Percentiles rank a stretch among this genome's conserved stretches.
phyloP scores from a whole-genome alignment of 2,329 filamentous ascomycete genomes.

The Orbilia quercus region DNA sequence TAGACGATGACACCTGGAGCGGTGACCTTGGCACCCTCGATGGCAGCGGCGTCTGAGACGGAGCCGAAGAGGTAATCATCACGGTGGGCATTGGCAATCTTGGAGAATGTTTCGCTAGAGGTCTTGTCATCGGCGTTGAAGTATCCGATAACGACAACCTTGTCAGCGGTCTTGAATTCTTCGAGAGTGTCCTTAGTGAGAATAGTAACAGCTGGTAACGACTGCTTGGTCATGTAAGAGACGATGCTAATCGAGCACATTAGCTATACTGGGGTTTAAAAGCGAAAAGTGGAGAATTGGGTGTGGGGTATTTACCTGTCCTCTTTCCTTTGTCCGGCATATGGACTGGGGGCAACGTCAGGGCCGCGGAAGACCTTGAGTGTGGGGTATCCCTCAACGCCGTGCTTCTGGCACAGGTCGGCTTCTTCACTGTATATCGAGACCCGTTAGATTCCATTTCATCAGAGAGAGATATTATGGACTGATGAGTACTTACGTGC shows the following conservation, averaged over 20 bases:
- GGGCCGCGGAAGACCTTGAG: conserved; percentile 96
- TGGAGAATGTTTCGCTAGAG: conserved; percentile 84
- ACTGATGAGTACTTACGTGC: conserved; percentile 43
- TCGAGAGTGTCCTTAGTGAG: conserved; percentile 84
- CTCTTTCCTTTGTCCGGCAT: conserved; percentile 89
- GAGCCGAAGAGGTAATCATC: conserved; percentile 94
- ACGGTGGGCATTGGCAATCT: conserved; percentile 78
- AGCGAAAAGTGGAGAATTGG: neutral
- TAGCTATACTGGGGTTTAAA: conserved; percentile 3
- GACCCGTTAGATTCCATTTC: conserved; percentile 30
- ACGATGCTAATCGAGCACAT: conserved; percentile 67
- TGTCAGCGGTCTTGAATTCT: conserved; percentile 98
- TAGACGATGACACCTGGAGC: conserved; percentile 90
- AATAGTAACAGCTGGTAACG: conserved; percentile 87
- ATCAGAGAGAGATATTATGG: conserved; percentile 12
- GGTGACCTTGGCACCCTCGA: conserved; percentile 89
- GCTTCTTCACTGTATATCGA: conserved; percentile 90
- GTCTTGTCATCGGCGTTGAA: conserved; percentile 81
- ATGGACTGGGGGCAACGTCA: conserved; percentile 70
- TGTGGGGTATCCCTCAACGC: conserved; percentile 97
- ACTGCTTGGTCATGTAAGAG: conserved; percentile 98
- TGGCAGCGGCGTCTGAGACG: conserved; percentile 82
- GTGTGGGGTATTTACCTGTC: conserved; percentile 68
- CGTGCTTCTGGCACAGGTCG: conserved; percentile 88
- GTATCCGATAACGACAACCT: conserved; percentile 93